Conservation (phyloP, 805 yeast genomes). For the Ogataea methylovora region DNA sequence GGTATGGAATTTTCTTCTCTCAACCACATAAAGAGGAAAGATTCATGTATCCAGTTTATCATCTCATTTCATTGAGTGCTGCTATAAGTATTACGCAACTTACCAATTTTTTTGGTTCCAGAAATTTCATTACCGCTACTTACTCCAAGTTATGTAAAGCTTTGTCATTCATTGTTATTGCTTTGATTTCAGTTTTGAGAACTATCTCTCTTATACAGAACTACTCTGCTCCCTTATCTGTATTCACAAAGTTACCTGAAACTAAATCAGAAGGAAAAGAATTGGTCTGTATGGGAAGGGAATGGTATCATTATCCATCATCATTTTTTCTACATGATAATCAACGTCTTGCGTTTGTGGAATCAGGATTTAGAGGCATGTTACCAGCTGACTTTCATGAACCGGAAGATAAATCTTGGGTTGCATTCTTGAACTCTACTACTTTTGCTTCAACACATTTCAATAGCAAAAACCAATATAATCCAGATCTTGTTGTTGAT, state of each 20-base stretch:
- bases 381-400: conserved; percentile 81
- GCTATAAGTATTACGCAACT: conserved; percentile 34
- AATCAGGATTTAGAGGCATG: conserved; percentile 78
- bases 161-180: conserved; percentile 7
- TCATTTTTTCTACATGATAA: conserved; percentile 71
- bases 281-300: conserved; percentile 85
- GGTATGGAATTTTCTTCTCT: conserved; percentile 57
- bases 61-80: conserved; percentile 56
- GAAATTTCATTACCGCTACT: conserved; percentile 2
- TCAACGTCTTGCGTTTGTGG: conserved; percentile 58
- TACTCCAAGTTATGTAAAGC: background rate
- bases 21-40: conserved; percentile 95
- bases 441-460: conserved; percentile 51
- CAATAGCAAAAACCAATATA: conserved; percentile 71
- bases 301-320: conserved; percentile 90
- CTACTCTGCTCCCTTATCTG: conserved; percentile 66
- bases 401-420: conserved; percentile 10
- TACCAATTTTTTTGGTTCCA: conserved; percentile 8
- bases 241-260: conserved; percentile 38
- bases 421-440: conserved; percentile 26
- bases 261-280: conserved; percentile 13
- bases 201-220: conserved; percentile 53
- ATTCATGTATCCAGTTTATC: conserved; percentile 80
- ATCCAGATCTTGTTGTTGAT: conserved; percentile 44
- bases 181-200: conserved; percentile 38